Conservation (phyloP, 1,284 basidiomycete genomes). For the Boletus smithii region DNA sequence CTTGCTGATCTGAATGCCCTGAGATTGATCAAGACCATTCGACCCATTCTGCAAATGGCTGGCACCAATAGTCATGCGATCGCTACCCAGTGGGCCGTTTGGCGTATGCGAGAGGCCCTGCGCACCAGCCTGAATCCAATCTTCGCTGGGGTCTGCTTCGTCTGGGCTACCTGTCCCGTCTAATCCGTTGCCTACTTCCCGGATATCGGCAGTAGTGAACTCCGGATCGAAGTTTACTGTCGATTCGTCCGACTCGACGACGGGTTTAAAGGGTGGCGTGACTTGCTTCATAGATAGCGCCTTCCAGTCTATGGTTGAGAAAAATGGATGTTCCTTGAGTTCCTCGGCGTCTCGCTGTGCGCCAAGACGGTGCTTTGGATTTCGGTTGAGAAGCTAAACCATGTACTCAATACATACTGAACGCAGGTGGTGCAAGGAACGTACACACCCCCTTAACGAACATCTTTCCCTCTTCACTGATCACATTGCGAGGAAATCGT, state of each 20-base stretch:
- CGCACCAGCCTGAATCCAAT: conserved; percentile 50
- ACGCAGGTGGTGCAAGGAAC: conserved; percentile 10
- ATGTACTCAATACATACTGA: conserved; percentile 16
- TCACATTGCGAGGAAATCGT: conserved; percentile 95
- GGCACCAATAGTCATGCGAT: conserved; percentile 33
- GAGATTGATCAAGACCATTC: conserved; percentile 22
- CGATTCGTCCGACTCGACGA: conserved; percentile 97
- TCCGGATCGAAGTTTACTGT: conserved; percentile 98
- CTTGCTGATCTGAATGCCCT: conserved; percentile 57
- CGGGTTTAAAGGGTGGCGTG: conserved; percentile 96
- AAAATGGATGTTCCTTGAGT: conserved; percentile 96
- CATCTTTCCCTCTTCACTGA: conserved; percentile 97
- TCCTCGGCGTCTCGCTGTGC: conserved; percentile 89
- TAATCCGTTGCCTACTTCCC: conserved; percentile 61
- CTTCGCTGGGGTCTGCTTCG: conserved; percentile 73
- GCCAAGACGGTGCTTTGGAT: conserved; percentile 95
- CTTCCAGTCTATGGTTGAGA: conserved; percentile 88
- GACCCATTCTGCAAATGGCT: conserved; percentile 12
- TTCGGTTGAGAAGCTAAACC: conserved; percentile 88
- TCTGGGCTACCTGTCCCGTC: conserved; percentile 51
- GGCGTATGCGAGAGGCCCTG: conserved; percentile 52
- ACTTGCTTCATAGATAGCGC: conserved; percentile 86
- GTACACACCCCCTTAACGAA: conserved; percentile 90
- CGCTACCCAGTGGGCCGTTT: conserved; percentile 72
- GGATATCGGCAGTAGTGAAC: conserved; percentile 87